Conservation (phyloP, 257 asterid genomes). For the Gardenia jasminoides region DNA sequence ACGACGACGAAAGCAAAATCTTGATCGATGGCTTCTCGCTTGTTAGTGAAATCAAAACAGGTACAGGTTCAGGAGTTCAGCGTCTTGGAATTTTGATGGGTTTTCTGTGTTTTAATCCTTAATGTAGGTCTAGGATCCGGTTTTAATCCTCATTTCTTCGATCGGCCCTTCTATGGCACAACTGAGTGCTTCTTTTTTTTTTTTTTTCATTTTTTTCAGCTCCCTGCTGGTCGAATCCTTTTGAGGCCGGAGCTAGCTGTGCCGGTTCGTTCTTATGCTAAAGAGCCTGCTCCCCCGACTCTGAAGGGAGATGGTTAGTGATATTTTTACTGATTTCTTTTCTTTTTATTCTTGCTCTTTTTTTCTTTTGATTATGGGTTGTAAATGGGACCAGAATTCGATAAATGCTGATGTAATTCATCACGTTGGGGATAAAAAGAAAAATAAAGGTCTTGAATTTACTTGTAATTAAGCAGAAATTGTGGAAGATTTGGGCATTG, state of each 20-base stretch:
- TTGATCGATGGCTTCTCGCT: neutral
- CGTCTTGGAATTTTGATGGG: neutral
- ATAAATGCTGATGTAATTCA: neutral
- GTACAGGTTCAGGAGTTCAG: neutral
- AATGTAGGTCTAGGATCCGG: neutral
- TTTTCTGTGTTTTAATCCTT: neutral
- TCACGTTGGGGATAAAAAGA: neutral
- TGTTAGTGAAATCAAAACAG: neutral
- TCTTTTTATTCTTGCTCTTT: neutral
- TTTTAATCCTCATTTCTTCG: neutral
- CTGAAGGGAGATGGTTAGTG: constrained; percentile 12
- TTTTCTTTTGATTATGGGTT: neutral
- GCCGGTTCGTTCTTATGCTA: neutral
- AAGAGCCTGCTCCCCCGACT: neutral
- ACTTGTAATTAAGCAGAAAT: neutral
- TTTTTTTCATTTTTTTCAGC: neutral
- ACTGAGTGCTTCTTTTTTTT: neutral
- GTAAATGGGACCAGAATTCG: neutral
- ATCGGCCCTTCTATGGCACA: neutral
- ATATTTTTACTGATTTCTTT: neutral
- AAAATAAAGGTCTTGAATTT: neutral
- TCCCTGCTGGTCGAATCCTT: neutral
- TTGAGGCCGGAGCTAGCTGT: neutral
- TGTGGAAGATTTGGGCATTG: neutral
- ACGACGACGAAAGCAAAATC: neutral